phyloP scores from a whole-genome alignment of 371 early-diverging fungal genomes.

The Lichtheimia hyalospora region DNA sequence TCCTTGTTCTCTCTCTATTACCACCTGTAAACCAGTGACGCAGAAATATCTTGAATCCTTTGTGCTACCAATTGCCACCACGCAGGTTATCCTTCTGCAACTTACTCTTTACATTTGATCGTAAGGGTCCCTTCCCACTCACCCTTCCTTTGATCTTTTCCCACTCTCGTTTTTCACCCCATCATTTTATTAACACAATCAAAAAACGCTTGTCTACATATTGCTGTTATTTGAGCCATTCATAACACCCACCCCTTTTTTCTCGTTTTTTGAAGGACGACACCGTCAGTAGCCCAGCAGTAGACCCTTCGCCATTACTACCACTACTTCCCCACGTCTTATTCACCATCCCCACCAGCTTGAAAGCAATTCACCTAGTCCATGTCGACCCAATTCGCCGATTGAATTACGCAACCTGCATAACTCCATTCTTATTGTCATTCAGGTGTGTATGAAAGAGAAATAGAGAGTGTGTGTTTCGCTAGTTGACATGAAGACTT shows the following conservation, averaged over 20 bases:
- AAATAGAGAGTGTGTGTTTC: no score
- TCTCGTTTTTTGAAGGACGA: no score
- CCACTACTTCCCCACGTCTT: not conserved
- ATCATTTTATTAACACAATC: not conserved
- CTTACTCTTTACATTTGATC: constrained; percentile 1
- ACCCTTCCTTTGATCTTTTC: constrained; percentile 3
- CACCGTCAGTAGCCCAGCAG: not conserved
- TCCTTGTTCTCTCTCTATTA: constrained; percentile 5
- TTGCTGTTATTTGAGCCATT: no score
- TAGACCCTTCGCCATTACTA: not conserved
- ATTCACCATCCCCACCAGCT: not conserved
- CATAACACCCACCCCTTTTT: no score
- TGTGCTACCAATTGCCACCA: no score
- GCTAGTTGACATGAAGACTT: no score
- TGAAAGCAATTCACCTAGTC: not conserved
- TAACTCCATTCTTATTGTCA: not conserved
- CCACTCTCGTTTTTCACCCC: not conserved
- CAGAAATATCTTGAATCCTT: no score
- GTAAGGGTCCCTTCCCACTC: not conserved
- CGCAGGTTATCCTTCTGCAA: constrained; percentile 5
- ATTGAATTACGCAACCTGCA: constrained; percentile 12
- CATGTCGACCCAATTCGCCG: constrained; percentile 8
- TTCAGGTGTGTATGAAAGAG: no score
- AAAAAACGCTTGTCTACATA: no score
- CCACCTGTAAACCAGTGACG: not conserved